Evolutionary conservation across 163 green algal species (phyloP).

Genomic region (Coccomyxa subellipsoidea): DNA sequence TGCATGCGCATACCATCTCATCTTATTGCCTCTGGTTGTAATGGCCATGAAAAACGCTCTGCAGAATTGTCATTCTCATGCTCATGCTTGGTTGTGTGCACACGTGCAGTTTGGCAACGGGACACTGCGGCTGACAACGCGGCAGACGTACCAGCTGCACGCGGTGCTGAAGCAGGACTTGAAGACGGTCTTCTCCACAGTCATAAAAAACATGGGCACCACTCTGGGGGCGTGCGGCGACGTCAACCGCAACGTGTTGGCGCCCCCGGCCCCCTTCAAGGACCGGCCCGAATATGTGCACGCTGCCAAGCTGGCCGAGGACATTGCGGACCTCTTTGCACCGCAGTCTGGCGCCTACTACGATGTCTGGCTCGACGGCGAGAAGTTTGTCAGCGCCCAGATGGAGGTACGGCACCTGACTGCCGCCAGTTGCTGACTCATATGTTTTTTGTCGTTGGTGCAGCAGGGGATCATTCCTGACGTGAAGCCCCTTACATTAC

Average conservation of each 20-base stretch:
- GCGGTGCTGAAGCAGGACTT: conserved; percentile 97
- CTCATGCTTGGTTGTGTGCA: too few relatives aligned
- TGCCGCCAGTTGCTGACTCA: background rate
- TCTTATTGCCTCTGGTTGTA: too few relatives aligned
- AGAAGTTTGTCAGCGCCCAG: conserved; percentile 89
- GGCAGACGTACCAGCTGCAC: conserved; percentile 98
- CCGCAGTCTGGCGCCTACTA: conserved; percentile 98
- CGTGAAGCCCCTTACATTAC: too few relatives aligned
- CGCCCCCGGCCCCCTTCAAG: conserved; percentile 73
- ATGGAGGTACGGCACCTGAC: conserved; percentile 67
- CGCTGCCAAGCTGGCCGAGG: conserved; percentile 76
- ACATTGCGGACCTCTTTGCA: conserved; percentile 95
- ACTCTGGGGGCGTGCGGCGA: conserved; percentile 97
- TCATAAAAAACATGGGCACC: conserved; percentile 98
- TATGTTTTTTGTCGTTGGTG: background rate
- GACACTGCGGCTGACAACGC: conserved; percentile 95
- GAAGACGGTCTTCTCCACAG: conserved; percentile 95
- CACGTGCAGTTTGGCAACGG: conserved; percentile 94
- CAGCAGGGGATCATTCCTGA: background rate
- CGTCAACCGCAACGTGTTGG: conserved; percentile 97
- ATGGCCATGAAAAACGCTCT: too few relatives aligned
- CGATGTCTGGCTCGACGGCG: conserved; percentile 98
- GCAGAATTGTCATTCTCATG: too few relatives aligned
- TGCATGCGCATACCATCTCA: too few relatives aligned
- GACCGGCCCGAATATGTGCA: conserved; percentile 83